Conservation (phyloP, 352 stramenopile species). For the Phytophthora crassamura region DNA sequence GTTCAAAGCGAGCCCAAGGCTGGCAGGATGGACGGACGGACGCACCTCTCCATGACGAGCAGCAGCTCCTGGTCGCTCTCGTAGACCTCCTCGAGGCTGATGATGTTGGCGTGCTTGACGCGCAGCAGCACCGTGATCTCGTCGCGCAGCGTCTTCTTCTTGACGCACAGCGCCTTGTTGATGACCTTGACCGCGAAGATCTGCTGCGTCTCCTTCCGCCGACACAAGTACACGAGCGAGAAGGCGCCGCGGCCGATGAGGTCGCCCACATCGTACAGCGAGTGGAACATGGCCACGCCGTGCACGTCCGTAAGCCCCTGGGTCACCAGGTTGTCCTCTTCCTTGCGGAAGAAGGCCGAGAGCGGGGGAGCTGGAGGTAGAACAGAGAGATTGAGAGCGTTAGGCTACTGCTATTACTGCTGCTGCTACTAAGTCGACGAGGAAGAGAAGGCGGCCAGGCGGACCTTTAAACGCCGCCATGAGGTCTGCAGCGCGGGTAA, state of each 20-base stretch:
- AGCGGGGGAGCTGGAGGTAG: constrained; percentile 68
- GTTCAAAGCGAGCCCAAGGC: background rate
- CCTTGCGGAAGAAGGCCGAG: constrained; percentile 89
- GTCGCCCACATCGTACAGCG: constrained; percentile 88
- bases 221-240: constrained; percentile 88
- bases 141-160: constrained; percentile 88
- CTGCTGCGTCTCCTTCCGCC: constrained; percentile 80
- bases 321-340: constrained; percentile 85
- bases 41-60: constrained; percentile 88
- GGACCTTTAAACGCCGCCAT: constrained; percentile 85
- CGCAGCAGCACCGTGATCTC: constrained; percentile 88
- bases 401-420: background rate
- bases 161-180: constrained; percentile 87
- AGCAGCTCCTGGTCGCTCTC: constrained; percentile 89
- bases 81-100: constrained; percentile 87
- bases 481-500: background rate
- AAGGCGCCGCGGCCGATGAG: constrained; percentile 84
- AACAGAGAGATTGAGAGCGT: constrained; percentile 13
- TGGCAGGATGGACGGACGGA: background rate
- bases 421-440: background rate
- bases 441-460: constrained; percentile 1
- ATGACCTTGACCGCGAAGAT: constrained; percentile 90
- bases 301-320: constrained; percentile 86
- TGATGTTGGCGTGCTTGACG: constrained; percentile 89
- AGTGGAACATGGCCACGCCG: constrained; percentile 87